Base-by-base conservation (phyloP, 2,329 filamentous ascomycete genomes). In the Uncinocarpus reesii region DNA sequence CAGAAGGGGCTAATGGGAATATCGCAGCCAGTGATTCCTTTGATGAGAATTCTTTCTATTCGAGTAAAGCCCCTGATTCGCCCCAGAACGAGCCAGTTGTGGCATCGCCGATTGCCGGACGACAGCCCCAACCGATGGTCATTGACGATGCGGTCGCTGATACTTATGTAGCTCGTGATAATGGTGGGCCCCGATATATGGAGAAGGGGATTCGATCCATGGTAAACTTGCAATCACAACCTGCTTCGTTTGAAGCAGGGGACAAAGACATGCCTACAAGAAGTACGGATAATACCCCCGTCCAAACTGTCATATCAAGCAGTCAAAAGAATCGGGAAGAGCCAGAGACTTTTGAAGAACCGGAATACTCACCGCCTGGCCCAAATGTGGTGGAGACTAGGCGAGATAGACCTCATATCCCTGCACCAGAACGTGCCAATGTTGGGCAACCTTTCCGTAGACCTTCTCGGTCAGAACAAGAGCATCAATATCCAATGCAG, bases 21-120 rank as follows among this genome's bases (percentile, higher is more conserved):
- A 73, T 73, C 60, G 79, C 80, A 64, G 75, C 77, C 61, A 84
- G 76, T 75, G 86, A 90, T 65, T 92, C 86, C 29, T 86, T 88
- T 70, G 88, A 95, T 68, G 84, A 93, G 64, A 88, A 93, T 62
- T 92, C 88, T 34, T 94, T 94, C 67, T 95, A 96, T 73, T 95
- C 90, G 56, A 95, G 89, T 69, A 86, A 84, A 70, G 78, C 77
- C 54, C 83, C 89, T 72, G 85, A 89, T 64, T 94, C 88, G 55
- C 72, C 77, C 62, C 72, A 74, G 53, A 65, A 68, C 32, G 65
- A 63, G 47, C 61, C 63, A 13, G 16, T 24, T 34, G 62, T 60
- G 41, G 59, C 55, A 47, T 58, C 60, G 41, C 53, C 57, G 21
- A 63, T 63, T 43, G 55, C 62, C 20, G 56, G 54, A 31, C 56